Evolutionary conservation across 2,329 filamentous ascomycete genomes (phyloP).

Genomic region (Monosporascus sp.): DNA sequence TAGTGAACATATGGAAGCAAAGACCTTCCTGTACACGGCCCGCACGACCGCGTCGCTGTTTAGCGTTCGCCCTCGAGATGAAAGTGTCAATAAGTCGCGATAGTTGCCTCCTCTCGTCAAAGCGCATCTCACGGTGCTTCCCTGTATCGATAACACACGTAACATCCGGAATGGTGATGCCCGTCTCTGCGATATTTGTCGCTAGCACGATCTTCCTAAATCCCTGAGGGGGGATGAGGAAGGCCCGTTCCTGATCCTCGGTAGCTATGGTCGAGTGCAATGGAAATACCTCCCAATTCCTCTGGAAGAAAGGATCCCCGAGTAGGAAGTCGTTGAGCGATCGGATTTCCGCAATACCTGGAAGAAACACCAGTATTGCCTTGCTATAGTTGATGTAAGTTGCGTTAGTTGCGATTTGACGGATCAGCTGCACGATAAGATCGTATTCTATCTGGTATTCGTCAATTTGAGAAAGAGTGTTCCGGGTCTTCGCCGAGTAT

Average conservation of each 20-base stretch:
- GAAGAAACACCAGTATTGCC: constrained; percentile 90
- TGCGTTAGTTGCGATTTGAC: constrained; percentile 65
- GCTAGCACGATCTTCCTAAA: constrained; percentile 90
- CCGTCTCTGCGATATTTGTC: constrained; percentile 97
- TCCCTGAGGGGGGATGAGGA: constrained; percentile 75
- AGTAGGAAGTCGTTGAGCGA: constrained; percentile 80
- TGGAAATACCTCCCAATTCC: constrained; percentile 79
- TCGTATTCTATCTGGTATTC: constrained; percentile 91
- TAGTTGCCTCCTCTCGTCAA: constrained; percentile 87
- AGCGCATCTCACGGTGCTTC: constrained; percentile 96
- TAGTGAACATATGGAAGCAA: constrained; percentile 95
- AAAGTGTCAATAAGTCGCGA: constrained; percentile 91
- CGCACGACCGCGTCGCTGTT: constrained; percentile 87
- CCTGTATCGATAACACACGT: constrained; percentile 96
- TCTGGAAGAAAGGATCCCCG: constrained; percentile 68
- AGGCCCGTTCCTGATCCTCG: constrained; percentile 93
- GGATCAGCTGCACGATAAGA: constrained; percentile 73
- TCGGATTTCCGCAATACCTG: constrained; percentile 89
- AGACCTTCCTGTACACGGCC: constrained; percentile 92
- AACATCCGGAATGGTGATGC: constrained; percentile 96
- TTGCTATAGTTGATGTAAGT: constrained; percentile 70
- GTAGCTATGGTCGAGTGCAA: constrained; percentile 93
- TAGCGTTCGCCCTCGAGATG: constrained; percentile 91
- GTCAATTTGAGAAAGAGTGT: constrained; percentile 71
- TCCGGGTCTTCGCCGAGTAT: constrained; percentile 73